Evolutionary conservation across 2,329 filamentous ascomycete species (phyloP).

Genomic region (Penicillium sp.): DNA sequence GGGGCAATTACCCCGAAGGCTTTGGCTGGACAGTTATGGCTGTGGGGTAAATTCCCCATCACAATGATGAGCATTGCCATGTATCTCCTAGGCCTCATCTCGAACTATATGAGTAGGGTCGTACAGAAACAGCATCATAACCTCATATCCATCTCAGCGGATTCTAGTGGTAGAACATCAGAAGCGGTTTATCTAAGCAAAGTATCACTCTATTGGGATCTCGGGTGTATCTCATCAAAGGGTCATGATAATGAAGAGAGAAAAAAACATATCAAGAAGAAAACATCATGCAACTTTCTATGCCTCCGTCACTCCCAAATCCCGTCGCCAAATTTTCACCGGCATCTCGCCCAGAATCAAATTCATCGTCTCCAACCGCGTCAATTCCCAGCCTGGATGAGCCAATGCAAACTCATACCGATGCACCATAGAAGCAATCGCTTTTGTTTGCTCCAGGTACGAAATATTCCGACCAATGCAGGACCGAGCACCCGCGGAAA

Average conservation of each 20-base stretch:
- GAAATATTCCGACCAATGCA: conserved; percentile 53
- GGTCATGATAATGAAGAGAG: not conserved
- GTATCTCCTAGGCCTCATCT: no score
- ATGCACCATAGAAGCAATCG: conserved; percentile 38
- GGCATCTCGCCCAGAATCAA: conserved; percentile 40
- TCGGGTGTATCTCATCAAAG: conserved; percentile 6
- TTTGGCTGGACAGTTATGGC: not conserved
- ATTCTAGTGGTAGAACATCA: no score
- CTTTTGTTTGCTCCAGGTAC: conserved; percentile 54
- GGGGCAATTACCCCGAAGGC: not conserved
- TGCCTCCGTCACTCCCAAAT: conserved; percentile 15
- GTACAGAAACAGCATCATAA: no score
- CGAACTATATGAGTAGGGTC: no score
- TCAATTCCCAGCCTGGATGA: conserved; percentile 34
- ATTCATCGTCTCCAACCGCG: conserved; percentile 40
- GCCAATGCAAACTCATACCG: conserved; percentile 41
- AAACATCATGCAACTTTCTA: conserved; percentile 2
- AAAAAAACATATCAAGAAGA: not conserved
- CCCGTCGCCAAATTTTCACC: conserved; percentile 41
- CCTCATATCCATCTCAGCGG: no score
- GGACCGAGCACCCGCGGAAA: conserved; percentile 48
- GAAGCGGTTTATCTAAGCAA: not conserved
- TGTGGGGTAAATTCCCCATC: not conserved
- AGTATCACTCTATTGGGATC: not conserved
- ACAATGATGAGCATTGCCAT: no score